These are phyloP conservation scores for Aureoboletus auriporus DNA, from an alignment of 768 basidiomycete species.

Conservation along the genomic window DNA sequence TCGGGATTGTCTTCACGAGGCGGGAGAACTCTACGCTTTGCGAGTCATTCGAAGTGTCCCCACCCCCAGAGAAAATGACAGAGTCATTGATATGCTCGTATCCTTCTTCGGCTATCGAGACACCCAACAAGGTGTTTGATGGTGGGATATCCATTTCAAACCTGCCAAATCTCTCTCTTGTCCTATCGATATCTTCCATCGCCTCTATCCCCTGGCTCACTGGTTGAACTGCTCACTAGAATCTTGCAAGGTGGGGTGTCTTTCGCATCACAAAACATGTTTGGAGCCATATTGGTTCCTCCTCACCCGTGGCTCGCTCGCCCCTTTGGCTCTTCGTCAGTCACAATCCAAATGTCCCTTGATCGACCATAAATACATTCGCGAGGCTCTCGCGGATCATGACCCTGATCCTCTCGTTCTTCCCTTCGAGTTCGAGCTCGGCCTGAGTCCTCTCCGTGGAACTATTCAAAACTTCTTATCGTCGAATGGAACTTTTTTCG, in stretches of 20 bases:
- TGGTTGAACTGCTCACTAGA: not conserved
- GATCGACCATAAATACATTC: constrained; percentile 22
- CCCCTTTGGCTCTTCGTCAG: not conserved
- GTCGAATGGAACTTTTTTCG: constrained; percentile 5
- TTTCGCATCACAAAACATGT: not conserved
- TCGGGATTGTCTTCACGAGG: constrained; percentile 30
- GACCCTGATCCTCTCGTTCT: constrained; percentile 6
- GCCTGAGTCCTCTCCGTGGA: not conserved
- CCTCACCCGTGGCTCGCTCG: no score
- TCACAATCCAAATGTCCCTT: constrained; percentile 23
- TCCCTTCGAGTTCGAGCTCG: not conserved
- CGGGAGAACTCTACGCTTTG: constrained; percentile 23
- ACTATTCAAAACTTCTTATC: constrained; percentile 13
- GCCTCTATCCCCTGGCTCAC: not conserved
- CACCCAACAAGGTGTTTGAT: constrained; percentile 18
- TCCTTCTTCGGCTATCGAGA: constrained; percentile 35
- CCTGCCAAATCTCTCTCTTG: not conserved
- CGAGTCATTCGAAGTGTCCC: constrained; percentile 42
- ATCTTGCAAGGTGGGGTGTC: not conserved
- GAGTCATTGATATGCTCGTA: constrained; percentile 23
- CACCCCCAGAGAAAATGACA: constrained; percentile 1
- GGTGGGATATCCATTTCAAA: not conserved
- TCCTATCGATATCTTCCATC: no score
- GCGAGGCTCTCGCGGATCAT: constrained; percentile 8
- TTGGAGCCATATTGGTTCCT: not conserved